Evolutionary conservation across 2,329 filamentous ascomycete genomes (phyloP).

Genomic region (Chaetomiaceae sp.): DNA sequence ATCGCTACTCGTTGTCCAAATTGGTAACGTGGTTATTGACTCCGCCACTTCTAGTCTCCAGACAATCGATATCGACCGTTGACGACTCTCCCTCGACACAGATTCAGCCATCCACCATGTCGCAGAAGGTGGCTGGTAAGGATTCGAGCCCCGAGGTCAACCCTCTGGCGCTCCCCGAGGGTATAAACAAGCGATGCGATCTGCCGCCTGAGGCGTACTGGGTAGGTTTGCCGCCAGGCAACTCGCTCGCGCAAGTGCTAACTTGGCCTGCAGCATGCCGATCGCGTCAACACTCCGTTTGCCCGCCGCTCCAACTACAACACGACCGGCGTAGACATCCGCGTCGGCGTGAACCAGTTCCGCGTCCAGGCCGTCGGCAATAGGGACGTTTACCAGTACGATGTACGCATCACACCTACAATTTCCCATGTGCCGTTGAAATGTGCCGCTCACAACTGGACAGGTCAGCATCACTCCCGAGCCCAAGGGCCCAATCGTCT

Average conservation of each 20-base stretch:
- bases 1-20: no score
- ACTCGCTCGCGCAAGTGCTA: neutral
- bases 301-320: conserved; percentile 51
- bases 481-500: conserved; percentile 56
- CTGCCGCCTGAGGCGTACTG: conserved; percentile 52
- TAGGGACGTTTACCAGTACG: conserved; percentile 71
- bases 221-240: conserved; percentile 27
- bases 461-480: conserved; percentile 63
- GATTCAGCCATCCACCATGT: neutral
- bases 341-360: conserved; percentile 67
- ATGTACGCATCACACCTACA: conserved; percentile 51
- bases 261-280: conserved; percentile 23
- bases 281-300: conserved; percentile 29
- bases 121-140: neutral
- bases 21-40: no score
- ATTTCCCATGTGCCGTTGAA: neutral
- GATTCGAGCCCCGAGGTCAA: conserved; percentile 32
- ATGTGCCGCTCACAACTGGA: conserved; percentile 8
- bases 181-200: conserved; percentile 46
- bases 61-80: no score
- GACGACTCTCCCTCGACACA: neutral
- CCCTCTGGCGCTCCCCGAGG: conserved; percentile 26
- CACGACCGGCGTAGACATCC: conserved; percentile 47
- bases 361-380: conserved; percentile 55
- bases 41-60: no score